A percentile compares a stretch with the other conserved stretches of the same genome.
Conservation (phyloP, 257 asterid species). For the Penstemon davidsonii region DNA sequence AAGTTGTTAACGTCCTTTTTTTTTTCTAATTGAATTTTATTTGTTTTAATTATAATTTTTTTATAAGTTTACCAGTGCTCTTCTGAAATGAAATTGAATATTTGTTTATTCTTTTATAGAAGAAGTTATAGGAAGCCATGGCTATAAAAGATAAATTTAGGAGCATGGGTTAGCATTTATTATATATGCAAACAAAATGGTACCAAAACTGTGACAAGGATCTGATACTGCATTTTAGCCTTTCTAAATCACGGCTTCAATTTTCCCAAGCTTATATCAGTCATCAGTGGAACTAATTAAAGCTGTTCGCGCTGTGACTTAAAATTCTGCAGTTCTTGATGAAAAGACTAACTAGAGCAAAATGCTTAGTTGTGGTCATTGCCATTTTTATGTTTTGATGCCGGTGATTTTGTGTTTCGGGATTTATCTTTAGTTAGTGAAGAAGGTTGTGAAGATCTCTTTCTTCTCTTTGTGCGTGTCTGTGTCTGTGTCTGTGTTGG, state of each 20-base stretch:
- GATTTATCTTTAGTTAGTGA: neutral
- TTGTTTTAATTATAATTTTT: neutral
- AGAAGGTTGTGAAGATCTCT: conserved; percentile 1
- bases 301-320: conserved; percentile 13
- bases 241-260: conserved; percentile 11
- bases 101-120: no score
- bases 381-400: conserved; percentile 1
- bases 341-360: conserved; percentile 6
- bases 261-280: neutral
- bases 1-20: conserved; percentile 1
- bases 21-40: neutral
- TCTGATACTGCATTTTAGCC: conserved; percentile 22
- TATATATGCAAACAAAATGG: neutral
- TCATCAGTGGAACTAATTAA: conserved; percentile 5
- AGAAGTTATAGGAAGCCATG: no score
- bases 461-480: neutral
- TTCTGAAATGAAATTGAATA: no score
- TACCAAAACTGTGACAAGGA: conserved; percentile 12
- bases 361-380: neutral
- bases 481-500: neutral
- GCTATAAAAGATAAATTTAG: no score
- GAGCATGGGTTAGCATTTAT: neutral
- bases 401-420: conserved; percentile 5
- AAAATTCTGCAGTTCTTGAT: conserved; percentile 5
- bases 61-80: no score